Evolutionary conservation across 495 filamentous ascomycete genomes (phyloP).

Genomic region (Aspergillus ellipticus): DNA sequence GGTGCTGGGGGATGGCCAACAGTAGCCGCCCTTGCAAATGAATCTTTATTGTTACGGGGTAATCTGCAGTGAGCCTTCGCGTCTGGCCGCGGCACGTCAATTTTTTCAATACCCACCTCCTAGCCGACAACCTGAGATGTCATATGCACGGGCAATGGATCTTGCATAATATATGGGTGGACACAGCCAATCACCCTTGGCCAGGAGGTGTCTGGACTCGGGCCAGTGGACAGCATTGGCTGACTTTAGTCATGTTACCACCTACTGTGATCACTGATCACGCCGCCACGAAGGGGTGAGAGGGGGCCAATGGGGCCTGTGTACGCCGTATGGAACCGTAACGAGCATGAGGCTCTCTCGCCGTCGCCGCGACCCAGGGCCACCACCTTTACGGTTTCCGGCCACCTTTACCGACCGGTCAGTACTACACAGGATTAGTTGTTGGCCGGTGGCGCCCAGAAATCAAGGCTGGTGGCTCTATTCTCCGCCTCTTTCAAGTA

Average conservation of each 20-base stretch:
- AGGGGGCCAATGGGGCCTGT: neutral
- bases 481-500: neutral
- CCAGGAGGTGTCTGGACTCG: constrained; percentile 4
- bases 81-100: constrained; percentile 13
- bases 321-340: neutral
- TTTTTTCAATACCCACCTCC: constrained; percentile 5
- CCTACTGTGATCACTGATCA: neutral
- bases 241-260: constrained; percentile 1
- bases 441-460: neutral
- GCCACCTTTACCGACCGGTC: no score
- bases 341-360: constrained; percentile 2
- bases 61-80: neutral
- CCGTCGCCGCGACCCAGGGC: neutral
- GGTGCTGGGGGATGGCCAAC: neutral
- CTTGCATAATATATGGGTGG: constrained; percentile 16
- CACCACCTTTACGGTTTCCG: no score
- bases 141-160: constrained; percentile 26
- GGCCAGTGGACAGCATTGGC: neutral
- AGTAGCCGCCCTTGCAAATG: neutral
- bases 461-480: neutral
- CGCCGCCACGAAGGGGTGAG: neutral
- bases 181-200: constrained; percentile 12
- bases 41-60: constrained; percentile 4
- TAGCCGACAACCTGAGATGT: constrained; percentile 20
- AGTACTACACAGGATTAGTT: neutral